Percentiles rank a stretch among this genome's conserved stretches.
Conservation (phyloP, 2,329 filamentous ascomycete species). For the Plectosphaerella plurivora region DNA sequence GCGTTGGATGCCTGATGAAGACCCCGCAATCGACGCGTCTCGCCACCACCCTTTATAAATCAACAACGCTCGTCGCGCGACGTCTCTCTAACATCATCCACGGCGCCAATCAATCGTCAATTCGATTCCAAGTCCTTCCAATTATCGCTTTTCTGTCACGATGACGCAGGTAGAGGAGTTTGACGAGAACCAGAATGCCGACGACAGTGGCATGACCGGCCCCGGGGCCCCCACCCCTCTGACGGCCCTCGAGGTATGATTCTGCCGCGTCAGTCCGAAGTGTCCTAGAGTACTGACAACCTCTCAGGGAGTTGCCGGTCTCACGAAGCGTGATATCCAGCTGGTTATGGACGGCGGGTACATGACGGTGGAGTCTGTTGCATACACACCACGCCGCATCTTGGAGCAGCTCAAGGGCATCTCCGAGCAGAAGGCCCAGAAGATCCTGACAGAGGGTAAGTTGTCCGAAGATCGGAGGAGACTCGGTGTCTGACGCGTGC, state of each 20-base stretch:
- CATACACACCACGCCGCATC: slow-evolving; percentile 79
- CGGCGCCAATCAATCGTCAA: too few species aligned
- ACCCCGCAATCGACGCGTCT: slow-evolving; percentile 28
- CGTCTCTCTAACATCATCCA: background rate
- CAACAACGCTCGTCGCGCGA: background rate
- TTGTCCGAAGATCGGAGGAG: background rate
- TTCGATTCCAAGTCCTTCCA: background rate
- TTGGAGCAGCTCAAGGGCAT: slow-evolving; percentile 97
- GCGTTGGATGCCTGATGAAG: slow-evolving; percentile 23
- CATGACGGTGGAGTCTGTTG: slow-evolving; percentile 92
- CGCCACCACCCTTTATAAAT: slow-evolving; percentile 8
- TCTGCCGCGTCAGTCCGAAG: background rate
- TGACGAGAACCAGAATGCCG: slow-evolving; percentile 61
- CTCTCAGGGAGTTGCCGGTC: slow-evolving; percentile 71
- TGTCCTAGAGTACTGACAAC: background rate
- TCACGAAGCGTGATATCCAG: slow-evolving; percentile 95
- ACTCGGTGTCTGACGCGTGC: slow-evolving; percentile 9
- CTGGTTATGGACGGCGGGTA: slow-evolving; percentile 87
- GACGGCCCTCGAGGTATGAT: slow-evolving; percentile 72
- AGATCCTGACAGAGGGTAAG: slow-evolving; percentile 83
- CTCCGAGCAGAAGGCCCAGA: slow-evolving; percentile 92
- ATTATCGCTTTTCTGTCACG: slow-evolving; percentile 2
- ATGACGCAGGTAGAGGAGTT: slow-evolving; percentile 55
- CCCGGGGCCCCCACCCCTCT: slow-evolving; percentile 94
- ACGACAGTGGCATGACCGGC: slow-evolving; percentile 70